Evolutionary conservation across 768 basidiomycete species (phyloP), one percentile per base, ranked within the genome.

Genomic region (Boletus huronensis): DNA sequence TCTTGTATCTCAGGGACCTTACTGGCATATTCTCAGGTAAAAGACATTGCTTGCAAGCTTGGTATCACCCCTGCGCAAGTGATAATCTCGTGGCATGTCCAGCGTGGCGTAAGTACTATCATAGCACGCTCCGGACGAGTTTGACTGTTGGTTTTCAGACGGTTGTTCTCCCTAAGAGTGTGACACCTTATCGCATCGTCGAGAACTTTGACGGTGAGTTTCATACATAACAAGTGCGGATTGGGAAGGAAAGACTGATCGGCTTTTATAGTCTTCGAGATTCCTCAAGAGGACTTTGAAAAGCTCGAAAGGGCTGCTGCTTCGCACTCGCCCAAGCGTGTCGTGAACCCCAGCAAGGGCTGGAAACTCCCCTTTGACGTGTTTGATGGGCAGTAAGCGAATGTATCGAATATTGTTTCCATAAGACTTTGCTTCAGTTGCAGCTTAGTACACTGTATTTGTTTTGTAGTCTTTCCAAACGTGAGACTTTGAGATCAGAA

Each of bases 151-250:
- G 14, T 29, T 29, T 47, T 36, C 59, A 87, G 85, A 82, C 84
- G 44, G 74, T 86, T 52, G 85, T 85, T 7, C 75, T 92, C 11
- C 87, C 90, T 2, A 93, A 91, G 77, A 88, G 85, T 58, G 87
- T 90, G 14, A 85, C 82, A 3, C 76, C 86, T 11, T 78, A 79
- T 41, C 81, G 87, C 28, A 76, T 93, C 32, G 72, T 77, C 52
- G 87, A 88, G 67, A 92, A 93, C 74, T 71, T 84, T 39, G 74
- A 83, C n/a, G 71, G 87, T 82, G 58, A 55, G 74, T n/a, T 17
- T 19, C 41, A 19, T 2, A 9, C 23, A 11, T 40, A 14, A 6
- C 3, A 5, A 8, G 3, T n/a, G 8, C 3, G 6, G n/a, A 36
- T 6, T 5, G 21, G 29, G n/a, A 23, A 16, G 6, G 26, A 16